phyloP scores from a whole-genome alignment of 2,329 filamentous ascomycete genomes.

The Phialophora expanda region DNA sequence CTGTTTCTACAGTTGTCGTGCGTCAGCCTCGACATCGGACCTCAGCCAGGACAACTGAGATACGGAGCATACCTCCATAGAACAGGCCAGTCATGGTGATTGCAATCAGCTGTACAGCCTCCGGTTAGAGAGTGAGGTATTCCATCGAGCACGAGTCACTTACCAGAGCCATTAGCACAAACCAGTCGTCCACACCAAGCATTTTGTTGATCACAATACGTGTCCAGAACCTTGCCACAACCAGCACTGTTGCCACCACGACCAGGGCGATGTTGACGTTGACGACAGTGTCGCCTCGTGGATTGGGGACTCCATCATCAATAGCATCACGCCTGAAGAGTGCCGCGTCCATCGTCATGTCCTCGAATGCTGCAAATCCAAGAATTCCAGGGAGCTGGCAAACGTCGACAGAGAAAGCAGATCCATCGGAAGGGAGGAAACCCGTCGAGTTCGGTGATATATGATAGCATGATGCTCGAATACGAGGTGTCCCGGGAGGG shows the following conservation, averaged over 20 bases:
- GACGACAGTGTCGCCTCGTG: conserved; percentile 18
- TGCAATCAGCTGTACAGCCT: conserved; percentile 4
- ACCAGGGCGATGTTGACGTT: conserved; percentile 16
- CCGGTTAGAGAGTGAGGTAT: background rate
- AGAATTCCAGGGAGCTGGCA: background rate
- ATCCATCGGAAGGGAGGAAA: background rate
- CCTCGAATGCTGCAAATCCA: conserved; percentile 13
- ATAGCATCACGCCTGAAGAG: conserved; percentile 13
- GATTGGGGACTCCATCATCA: conserved; percentile 9
- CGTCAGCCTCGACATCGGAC: background rate
- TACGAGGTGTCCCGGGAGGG: conserved; percentile 4
- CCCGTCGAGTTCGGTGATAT: conserved; percentile 1
- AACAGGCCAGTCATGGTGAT: conserved; percentile 19
- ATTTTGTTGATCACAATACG: conserved; percentile 17
- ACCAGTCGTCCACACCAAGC: conserved; percentile 19
- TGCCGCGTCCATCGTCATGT: background rate
- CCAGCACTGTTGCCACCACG: conserved; percentile 6
- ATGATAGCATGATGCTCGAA: conserved; percentile 8
- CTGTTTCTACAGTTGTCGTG: conserved; percentile 3
- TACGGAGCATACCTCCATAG: conserved; percentile 14
- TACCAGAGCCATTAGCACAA: conserved; percentile 12
- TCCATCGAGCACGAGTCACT: background rate
- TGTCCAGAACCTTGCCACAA: conserved; percentile 19
- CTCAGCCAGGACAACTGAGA: background rate
- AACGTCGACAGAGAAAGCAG: background rate